Evolutionary conservation across 768 basidiomycete genomes (phyloP).

Genomic region (Psilocybe sp.): DNA sequence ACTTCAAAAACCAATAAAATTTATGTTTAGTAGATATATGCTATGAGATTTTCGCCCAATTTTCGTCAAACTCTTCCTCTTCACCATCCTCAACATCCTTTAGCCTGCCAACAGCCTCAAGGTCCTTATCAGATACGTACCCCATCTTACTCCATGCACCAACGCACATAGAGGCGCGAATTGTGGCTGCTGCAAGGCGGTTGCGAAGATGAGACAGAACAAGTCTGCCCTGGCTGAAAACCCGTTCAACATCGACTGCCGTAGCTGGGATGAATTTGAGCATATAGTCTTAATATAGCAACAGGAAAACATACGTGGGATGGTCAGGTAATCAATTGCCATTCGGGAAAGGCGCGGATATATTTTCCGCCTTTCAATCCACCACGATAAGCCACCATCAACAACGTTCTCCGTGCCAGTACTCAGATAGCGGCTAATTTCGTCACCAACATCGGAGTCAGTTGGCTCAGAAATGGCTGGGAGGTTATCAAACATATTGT

Average conservation of each 20-base stretch:
- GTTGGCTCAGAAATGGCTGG: constrained; percentile 16
- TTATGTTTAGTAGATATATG: too few species aligned
- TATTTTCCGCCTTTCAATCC: constrained; percentile 14
- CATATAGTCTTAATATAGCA: too few species aligned
- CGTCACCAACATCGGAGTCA: constrained; percentile 12
- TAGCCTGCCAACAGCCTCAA: background rate
- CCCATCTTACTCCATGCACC: constrained; percentile 27
- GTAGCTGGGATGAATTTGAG: too few species aligned
- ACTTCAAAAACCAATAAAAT: too few species aligned
- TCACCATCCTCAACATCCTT: constrained; percentile 5
- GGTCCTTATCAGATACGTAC: constrained; percentile 22
- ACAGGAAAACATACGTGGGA: too few species aligned
- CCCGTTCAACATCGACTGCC: too few species aligned
- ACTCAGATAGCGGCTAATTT: constrained; percentile 28
- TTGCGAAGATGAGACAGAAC: constrained; percentile 21
- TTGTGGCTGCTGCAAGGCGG: constrained; percentile 18
- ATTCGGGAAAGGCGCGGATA: constrained; percentile 30
- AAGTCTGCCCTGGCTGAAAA: constrained; percentile 15
- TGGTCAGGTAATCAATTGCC: too few species aligned
- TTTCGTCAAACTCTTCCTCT: constrained; percentile 3
- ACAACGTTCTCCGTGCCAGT: constrained; percentile 23
- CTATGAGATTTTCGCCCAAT: constrained; percentile 8
- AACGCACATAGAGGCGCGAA: constrained; percentile 28
- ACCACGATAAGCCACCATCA: too few species aligned
- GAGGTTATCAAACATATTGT: constrained; percentile 30